phyloP scores from a whole-genome alignment of 2,329 filamentous ascomycete genomes.

The Emergomyces orientalis region DNA sequence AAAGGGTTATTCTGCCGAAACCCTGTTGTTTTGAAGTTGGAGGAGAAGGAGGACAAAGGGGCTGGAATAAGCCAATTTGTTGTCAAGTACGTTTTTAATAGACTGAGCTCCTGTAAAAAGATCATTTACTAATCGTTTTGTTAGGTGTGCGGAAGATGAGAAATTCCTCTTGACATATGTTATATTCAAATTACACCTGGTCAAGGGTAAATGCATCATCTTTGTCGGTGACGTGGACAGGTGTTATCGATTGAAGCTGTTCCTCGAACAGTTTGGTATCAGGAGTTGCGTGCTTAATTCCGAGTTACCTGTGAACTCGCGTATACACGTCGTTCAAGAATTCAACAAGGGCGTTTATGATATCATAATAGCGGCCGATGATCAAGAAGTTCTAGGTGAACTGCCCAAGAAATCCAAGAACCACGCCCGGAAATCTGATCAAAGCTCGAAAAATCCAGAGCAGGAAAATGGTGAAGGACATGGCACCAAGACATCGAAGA shows the following conservation, averaged over 20 bases:
- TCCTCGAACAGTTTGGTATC: constrained; percentile 93
- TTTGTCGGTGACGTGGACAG: constrained; percentile 80
- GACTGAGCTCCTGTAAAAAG: not conserved
- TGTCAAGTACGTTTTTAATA: constrained; percentile 52
- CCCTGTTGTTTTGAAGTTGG: constrained; percentile 69
- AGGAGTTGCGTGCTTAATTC: constrained; percentile 89
- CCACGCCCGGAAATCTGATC: constrained; percentile 21
- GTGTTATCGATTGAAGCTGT: constrained; percentile 87
- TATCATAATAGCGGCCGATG: constrained; percentile 93
- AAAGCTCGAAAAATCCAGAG: constrained; percentile 13
- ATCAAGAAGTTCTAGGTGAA: constrained; percentile 68
- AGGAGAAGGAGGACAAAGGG: constrained; percentile 69
- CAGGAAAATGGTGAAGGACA: constrained; percentile 22
- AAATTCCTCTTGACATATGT: constrained; percentile 91
- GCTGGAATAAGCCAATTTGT: constrained; percentile 77
- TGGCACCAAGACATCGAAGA: constrained; percentile 13
- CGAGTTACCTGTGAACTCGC: constrained; percentile 83
- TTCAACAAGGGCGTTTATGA: constrained; percentile 97
- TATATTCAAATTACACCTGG: constrained; percentile 86
- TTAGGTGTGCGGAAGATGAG: constrained; percentile 82
- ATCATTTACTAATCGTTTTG: constrained; percentile 13
- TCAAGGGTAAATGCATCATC: constrained; percentile 83
- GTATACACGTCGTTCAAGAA: constrained; percentile 90
- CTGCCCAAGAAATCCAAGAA: constrained; percentile 22
- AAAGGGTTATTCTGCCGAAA: constrained; percentile 77